phyloP scores from a whole-genome alignment of 441 rosid species.

The Eruca vesicaria region DNA sequence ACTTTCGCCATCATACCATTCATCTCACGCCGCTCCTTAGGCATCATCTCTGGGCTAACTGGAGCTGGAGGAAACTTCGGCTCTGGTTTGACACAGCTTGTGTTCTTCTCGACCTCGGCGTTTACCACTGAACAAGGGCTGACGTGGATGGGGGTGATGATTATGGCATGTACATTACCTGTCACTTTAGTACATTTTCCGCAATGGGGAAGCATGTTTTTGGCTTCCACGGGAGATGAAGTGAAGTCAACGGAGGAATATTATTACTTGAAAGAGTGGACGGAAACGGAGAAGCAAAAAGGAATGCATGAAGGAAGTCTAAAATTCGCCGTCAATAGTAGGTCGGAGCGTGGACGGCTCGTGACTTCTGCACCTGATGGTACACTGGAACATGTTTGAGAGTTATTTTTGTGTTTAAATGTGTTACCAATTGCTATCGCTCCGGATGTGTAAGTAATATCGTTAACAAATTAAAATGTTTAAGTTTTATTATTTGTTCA shows the following conservation, averaged over 20 bases:
- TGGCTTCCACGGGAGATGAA: slow-evolving; percentile 46
- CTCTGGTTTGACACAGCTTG: slow-evolving; percentile 66
- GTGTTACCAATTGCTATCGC: slow-evolving; percentile 11
- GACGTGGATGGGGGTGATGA: slow-evolving; percentile 75
- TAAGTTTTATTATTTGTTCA: background rate
- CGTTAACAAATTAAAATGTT: background rate
- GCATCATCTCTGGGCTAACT: slow-evolving; percentile 69
- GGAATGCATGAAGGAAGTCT: slow-evolving; percentile 69
- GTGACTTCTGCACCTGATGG: slow-evolving; percentile 24
- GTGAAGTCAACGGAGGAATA: slow-evolving; percentile 54
- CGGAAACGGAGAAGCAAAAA: slow-evolving; percentile 56
- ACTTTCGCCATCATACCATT: slow-evolving; percentile 76
- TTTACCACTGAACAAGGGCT: slow-evolving; percentile 60
- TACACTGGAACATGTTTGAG: slow-evolving; percentile 39
- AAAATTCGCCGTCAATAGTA: slow-evolving; percentile 69
- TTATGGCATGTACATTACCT: slow-evolving; percentile 66
- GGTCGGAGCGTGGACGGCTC: slow-evolving; percentile 67
- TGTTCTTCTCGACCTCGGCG: slow-evolving; percentile 59
- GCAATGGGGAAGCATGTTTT: slow-evolving; percentile 85
- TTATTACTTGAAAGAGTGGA: slow-evolving; percentile 66
- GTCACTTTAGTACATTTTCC: slow-evolving; percentile 69
- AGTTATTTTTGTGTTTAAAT: slow-evolving; percentile 3
- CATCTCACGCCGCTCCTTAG: slow-evolving; percentile 72
- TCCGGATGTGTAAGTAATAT: slow-evolving; percentile 7
- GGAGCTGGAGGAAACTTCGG: slow-evolving; percentile 92